Percentiles rank a stretch among this genome's conserved stretches.
Evolutionary conservation across 1,284 basidiomycete genomes (phyloP).

Genomic region (Porogramme epimiltina): DNA sequence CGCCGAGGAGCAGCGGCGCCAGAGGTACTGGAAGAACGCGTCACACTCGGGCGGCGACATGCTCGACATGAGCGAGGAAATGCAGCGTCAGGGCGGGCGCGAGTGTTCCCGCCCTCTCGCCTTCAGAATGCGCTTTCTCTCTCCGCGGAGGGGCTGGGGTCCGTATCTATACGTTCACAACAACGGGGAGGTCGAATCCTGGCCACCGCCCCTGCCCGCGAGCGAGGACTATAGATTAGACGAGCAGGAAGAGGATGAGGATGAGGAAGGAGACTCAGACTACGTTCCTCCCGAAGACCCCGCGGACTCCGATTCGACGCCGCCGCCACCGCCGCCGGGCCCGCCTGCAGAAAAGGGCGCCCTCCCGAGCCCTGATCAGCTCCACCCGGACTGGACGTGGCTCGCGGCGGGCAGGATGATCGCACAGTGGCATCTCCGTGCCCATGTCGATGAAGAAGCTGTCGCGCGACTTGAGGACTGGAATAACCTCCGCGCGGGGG

Average conservation of each 20-base stretch:
- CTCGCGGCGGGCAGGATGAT: slow-evolving; percentile 30
- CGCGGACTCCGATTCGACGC: slow-evolving; percentile 1
- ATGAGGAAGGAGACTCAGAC: slow-evolving; percentile 23
- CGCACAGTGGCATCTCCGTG: slow-evolving; percentile 29
- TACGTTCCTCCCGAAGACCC: slow-evolving; percentile 21
- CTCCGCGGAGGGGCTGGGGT: slow-evolving; percentile 44
- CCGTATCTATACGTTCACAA: slow-evolving; percentile 38
- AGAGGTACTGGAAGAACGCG: too few species aligned
- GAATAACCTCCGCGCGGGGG: slow-evolving; percentile 37
- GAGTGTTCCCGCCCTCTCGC: slow-evolving; percentile 39
- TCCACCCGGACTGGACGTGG: slow-evolving; percentile 34
- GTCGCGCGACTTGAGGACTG: slow-evolving; percentile 35
- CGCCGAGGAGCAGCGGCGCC: too few species aligned
- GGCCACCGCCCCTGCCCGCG: too few species aligned
- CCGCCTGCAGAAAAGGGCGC: not conserved
- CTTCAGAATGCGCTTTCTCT: slow-evolving; percentile 50
- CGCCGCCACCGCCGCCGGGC: not conserved
- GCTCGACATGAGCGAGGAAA: slow-evolving; percentile 14
- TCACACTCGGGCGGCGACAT: not conserved
- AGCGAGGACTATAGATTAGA: slow-evolving; percentile 1
- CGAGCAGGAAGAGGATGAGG: slow-evolving; percentile 17
- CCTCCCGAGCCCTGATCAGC: slow-evolving; percentile 9
- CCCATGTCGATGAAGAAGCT: slow-evolving; percentile 18
- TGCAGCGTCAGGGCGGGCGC: slow-evolving; percentile 27
- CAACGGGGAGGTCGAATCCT: too few species aligned